Base-by-base conservation (phyloP, 2,329 filamentous ascomycete genomes). In the Aureobasidium sp. region DNA sequence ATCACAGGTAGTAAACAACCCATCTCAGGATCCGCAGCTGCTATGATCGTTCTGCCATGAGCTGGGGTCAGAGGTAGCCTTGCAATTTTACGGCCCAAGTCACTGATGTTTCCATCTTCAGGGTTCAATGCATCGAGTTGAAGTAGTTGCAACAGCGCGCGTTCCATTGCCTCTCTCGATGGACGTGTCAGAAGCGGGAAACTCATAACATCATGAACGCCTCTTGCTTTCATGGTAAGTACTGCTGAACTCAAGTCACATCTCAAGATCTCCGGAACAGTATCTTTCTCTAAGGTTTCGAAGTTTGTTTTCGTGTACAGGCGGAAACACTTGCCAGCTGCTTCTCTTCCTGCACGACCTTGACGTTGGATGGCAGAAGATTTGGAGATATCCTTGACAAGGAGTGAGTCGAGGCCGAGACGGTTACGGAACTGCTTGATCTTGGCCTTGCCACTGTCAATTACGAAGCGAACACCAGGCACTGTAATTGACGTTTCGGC, bases 401-500 rank as follows among this genome's bases (percentile, higher is more conserved):
- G 81, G 1, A 99, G 82, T 0, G 93, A 96, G 68, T 97, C 93
- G 70, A 99, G 86, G 5, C 91, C 92, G 0, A 97, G 81, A 0
- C 87, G 83, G 17, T 88, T 84, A 15, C 92, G 87, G 72, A 91
- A 99, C 67, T 96, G 89, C 75, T 97, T 97, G 66, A 95, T 84
- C 72, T 99, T 99, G 9, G 89, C 90, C 70, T 97, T 97, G 50
- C 94, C 94, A 61, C 89, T 89, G 71, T 99, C 94, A 23, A 99
- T 83, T 10, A 99, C 93, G 68, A 89, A 94, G 5, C 90, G 85
- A 7, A 99, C 91, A 2, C 94, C 94, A 0, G 93, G 89, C 0
- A 99, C 92, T 0, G 94, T 99, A 63, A 99, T 89, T 1, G 94
- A 97, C 0, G 94, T 97, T 74, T 99, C 94, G n/a, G 94, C 94